phyloP scores from a whole-genome alignment of 306 rosid species.

The Quercus parvula region DNA sequence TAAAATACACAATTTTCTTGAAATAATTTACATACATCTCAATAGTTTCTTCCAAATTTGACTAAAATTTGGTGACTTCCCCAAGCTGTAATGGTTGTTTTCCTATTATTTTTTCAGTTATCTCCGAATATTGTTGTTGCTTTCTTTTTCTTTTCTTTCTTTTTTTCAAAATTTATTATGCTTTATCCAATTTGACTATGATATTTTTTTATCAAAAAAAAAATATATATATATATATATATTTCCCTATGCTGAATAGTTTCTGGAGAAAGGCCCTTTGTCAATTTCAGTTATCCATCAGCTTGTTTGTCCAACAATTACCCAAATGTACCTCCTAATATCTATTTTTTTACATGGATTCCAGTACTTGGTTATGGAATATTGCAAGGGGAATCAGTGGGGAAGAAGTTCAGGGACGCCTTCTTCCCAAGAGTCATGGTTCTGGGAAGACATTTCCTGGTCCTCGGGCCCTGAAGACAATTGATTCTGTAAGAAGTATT shows the following conservation, averaged over 20 bases:
- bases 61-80: background rate
- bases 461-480: slow-evolving; percentile 76
- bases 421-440: slow-evolving; percentile 97
- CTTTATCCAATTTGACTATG: background rate
- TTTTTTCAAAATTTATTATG: background rate
- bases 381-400: slow-evolving; percentile 87
- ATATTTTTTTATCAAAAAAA: background rate
- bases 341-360: slow-evolving; percentile 29
- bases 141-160: too few relatives aligned
- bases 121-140: too few relatives aligned
- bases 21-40: background rate
- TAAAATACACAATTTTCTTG: background rate
- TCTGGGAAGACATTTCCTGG: slow-evolving; percentile 98
- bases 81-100: background rate
- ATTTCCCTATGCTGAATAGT: background rate
- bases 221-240: too few relatives aligned
- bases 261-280: background rate
- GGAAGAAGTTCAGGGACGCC: slow-evolving; percentile 89
- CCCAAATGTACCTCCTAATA: slow-evolving; percentile 27
- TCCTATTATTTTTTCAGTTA: background rate
- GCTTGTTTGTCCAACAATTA: slow-evolving; percentile 14
- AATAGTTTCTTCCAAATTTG: background rate
- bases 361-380: slow-evolving; percentile 97
- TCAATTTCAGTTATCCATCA: background rate
- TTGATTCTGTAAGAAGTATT: slow-evolving; percentile 57